Conservation (phyloP, 31 red algal genomes). For the Asparagopsis taxiformis region DNA sequence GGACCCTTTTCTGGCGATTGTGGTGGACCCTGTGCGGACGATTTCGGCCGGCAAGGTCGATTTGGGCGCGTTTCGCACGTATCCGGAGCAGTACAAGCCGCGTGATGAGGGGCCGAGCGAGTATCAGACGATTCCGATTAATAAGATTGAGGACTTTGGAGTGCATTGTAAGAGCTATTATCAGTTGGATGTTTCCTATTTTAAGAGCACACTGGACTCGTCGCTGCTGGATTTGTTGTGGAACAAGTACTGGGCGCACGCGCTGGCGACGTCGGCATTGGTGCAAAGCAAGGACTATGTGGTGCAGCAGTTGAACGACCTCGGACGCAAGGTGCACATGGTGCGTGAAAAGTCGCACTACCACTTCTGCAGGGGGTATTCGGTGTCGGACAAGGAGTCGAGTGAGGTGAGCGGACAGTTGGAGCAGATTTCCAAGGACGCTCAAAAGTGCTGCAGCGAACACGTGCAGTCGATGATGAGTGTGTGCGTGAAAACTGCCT, state of each 20-base stretch:
- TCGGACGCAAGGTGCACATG: conserved; percentile 69
- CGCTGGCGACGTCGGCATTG: conserved; percentile 75
- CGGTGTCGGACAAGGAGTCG: conserved; percentile 28
- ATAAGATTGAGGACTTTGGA: conserved; percentile 96
- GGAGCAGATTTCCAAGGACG: conserved; percentile 63
- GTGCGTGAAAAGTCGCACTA: conserved; percentile 46
- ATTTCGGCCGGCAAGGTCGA: conserved; percentile 88
- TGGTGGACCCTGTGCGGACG: conserved; percentile 87
- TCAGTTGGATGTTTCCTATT: conserved; percentile 78
- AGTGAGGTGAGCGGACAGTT: conserved; percentile 28
- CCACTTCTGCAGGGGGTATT: conserved; percentile 24
- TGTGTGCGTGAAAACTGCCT: conserved; percentile 61
- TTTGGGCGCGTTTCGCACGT: conserved; percentile 91
- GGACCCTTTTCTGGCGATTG: conserved; percentile 91
- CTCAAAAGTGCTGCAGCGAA: conserved; percentile 66
- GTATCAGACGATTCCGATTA: conserved; percentile 88
- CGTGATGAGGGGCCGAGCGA: conserved; percentile 53
- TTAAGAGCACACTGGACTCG: conserved; percentile 81
- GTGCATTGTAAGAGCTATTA: conserved; percentile 87
- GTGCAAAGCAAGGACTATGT: conserved; percentile 75
- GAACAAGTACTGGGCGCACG: conserved; percentile 88
- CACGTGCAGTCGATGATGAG: conserved; percentile 74
- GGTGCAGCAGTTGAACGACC: conserved; percentile 74
- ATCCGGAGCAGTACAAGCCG: conserved; percentile 72
- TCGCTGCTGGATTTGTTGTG: conserved; percentile 68